A percentile compares a stretch with the other conserved stretches of the same genome.
phyloP scores from a whole-genome alignment of 2,329 filamentous ascomycete genomes.

The Ascochyta viciae-villosae region DNA sequence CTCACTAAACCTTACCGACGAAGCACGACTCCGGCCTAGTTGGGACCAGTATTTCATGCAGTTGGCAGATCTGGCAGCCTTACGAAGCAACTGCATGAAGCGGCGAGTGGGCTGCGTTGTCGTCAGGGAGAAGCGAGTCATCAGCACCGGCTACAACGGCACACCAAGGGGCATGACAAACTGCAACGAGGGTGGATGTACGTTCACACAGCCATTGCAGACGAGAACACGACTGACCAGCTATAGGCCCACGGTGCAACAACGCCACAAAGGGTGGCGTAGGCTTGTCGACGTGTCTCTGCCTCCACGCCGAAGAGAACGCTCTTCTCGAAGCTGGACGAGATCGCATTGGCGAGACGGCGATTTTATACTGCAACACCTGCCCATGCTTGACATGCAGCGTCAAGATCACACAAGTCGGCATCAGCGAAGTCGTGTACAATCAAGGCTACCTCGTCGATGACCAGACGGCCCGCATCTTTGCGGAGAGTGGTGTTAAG shows the following conservation, averaged over 20 bases:
- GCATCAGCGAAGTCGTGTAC: slow-evolving; percentile 94
- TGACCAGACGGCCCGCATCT: slow-evolving; percentile 76
- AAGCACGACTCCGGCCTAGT: slow-evolving; percentile 80
- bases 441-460: slow-evolving; percentile 96
- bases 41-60: slow-evolving; percentile 99
- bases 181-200: slow-evolving; percentile 91
- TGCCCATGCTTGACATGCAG: slow-evolving; percentile 97
- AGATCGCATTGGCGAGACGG: slow-evolving; percentile 82
- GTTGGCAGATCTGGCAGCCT: slow-evolving; percentile 87
- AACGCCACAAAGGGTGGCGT: slow-evolving; percentile 72
- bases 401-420: slow-evolving; percentile 97
- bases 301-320: slow-evolving; percentile 98
- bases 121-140: slow-evolving; percentile 83
- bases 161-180: slow-evolving; percentile 90
- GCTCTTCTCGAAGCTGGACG: slow-evolving; percentile 91
- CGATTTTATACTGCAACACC: slow-evolving; percentile 91
- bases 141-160: slow-evolving; percentile 96
- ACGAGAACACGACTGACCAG: not conserved
- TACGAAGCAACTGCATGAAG: slow-evolving; percentile 98
- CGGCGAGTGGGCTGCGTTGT: slow-evolving; percentile 93
- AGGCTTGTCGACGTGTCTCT: slow-evolving; percentile 85
- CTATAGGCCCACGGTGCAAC: slow-evolving; percentile 75
- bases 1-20: slow-evolving; percentile 77
- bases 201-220: slow-evolving; percentile 14
- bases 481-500: slow-evolving; percentile 81